These are phyloP conservation scores for Coriaria nepalensis DNA, from an alignment of 306 rosid genomes.

Conservation along the genomic window DNA sequence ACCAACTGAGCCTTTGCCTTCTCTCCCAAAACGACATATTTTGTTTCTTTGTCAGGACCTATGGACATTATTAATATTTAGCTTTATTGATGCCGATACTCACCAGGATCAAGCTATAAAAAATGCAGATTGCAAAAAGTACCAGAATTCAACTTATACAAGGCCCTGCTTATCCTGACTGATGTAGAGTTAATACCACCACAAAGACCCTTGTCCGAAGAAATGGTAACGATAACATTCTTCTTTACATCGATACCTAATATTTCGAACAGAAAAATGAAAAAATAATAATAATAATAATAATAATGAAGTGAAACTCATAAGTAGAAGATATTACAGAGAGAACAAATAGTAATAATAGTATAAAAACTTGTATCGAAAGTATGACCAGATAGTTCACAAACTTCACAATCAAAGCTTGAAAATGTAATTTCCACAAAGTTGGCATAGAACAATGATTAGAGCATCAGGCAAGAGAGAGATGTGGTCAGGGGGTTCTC, in stretches of 20 bases:
- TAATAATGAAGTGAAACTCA: slow-evolving; percentile 8
- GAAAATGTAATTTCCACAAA: too few species aligned
- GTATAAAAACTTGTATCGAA: too few species aligned
- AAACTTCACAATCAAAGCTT: too few species aligned
- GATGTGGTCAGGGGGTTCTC: too few species aligned
- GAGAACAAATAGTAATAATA: background rate
- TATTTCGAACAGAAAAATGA: slow-evolving; percentile 9
- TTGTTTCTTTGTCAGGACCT: slow-evolving; percentile 80
- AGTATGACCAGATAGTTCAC: too few species aligned
- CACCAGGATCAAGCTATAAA: slow-evolving; percentile 5
- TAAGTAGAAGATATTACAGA: background rate
- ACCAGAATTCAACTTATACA: slow-evolving; percentile 60
- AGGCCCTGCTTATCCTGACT: slow-evolving; percentile 82
- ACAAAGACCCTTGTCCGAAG: slow-evolving; percentile 97
- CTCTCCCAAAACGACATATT: slow-evolving; percentile 84
- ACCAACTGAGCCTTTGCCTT: slow-evolving; percentile 83
- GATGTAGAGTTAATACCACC: slow-evolving; percentile 98
- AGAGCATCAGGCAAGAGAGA: too few species aligned
- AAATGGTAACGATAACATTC: slow-evolving; percentile 64
- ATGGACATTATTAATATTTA: slow-evolving; percentile 1
- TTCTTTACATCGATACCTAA: slow-evolving; percentile 68
- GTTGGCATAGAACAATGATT: too few species aligned
- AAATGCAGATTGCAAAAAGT: slow-evolving; percentile 18
- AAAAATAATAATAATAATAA: too few species aligned
- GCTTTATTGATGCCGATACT: background rate